phyloP scores from a whole-genome alignment of 345 rosid species.

The Euphorbia pulcherrima region DNA sequence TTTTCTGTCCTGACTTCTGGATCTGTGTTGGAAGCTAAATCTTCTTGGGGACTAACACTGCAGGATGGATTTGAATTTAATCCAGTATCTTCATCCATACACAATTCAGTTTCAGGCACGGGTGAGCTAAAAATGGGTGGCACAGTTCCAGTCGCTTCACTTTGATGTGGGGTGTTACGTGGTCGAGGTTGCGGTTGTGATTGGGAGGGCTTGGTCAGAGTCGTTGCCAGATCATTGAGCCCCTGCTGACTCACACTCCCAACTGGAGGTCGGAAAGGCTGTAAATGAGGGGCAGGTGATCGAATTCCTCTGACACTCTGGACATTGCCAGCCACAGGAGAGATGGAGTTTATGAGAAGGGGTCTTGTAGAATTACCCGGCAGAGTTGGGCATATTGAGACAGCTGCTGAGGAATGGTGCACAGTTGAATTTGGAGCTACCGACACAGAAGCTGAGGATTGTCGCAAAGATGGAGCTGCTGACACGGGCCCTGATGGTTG shows the following conservation, averaged over 20 bases:
- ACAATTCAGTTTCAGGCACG: conserved; percentile 20
- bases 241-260: conserved; percentile 18
- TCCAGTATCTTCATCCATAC: conserved; percentile 18
- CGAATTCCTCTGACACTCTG: conserved; percentile 38
- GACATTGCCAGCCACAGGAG: conserved; percentile 28
- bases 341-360: conserved; percentile 26
- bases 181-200: conserved; percentile 14
- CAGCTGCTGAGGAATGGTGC: not conserved
- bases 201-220: no score
- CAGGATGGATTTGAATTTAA: conserved; percentile 11
- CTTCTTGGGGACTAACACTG: conserved; percentile 7
- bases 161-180: not conserved
- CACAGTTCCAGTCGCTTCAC: conserved; percentile 12
- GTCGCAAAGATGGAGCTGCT: no score
- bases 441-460: no score
- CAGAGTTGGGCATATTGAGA: not conserved
- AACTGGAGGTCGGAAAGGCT: conserved; percentile 31
- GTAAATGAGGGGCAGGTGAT: conserved; percentile 56
- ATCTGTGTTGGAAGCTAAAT: conserved; percentile 9
- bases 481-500: conserved; percentile 10
- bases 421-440: not conserved
- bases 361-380: conserved; percentile 29
- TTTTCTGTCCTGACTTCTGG: conserved; percentile 7
- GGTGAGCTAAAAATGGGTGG: conserved; percentile 16
- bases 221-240: conserved; percentile 7